Evolutionary conservation across 345 rosid genomes (phyloP), one percentile per base, ranked within the genome.

Genomic region (Noccaea bulbosa): DNA sequence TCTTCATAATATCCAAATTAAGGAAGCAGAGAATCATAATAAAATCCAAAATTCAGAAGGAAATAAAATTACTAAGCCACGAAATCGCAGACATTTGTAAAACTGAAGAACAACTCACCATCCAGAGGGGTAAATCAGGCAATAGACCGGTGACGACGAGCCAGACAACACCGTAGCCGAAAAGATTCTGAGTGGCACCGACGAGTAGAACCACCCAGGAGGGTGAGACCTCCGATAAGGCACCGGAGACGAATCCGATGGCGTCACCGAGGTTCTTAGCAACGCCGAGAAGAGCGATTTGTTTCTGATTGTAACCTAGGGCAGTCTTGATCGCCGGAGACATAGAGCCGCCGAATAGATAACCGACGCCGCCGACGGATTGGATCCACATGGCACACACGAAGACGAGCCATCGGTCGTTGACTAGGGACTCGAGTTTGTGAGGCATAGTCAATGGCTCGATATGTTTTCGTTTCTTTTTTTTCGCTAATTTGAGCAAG

Each of bases 311-410:
- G 80, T 91, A 89, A 40, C 87, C 88, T 72, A 87, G 65, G 43
- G 83, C 9, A 64, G 81, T 69, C 65, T 91, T 89, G 59, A 91
- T 87, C 49, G 75, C 89, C 2, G 93, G 97, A 0, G 97, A 91
- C 71, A 88, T 87, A 69, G 95, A 87, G 43, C 97, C 97, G 61
- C 96, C 96, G 75, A 87, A 89, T 75, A 91, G 56, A 81, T 89
- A 89, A 7, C 96, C 93, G 66, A 91, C 78, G 56, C 96, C 92
- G 14, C 93, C 91, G 62, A 86, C 83, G 2, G 90, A 85, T 46
- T 87, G 91, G 22, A 91, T 75, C 96, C 97, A 91, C 84, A 87
- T 87, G 69, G 92, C 83, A 52, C 90, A 80, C n/a, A 89, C 96
- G 70, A 87, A 87, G 32, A 87, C 91, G 51, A 89, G 81, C 93